These are phyloP conservation scores for Colletotrichum incanum DNA, from an alignment of 2,329 filamentous ascomycete species.

Conservation along the genomic window DNA sequence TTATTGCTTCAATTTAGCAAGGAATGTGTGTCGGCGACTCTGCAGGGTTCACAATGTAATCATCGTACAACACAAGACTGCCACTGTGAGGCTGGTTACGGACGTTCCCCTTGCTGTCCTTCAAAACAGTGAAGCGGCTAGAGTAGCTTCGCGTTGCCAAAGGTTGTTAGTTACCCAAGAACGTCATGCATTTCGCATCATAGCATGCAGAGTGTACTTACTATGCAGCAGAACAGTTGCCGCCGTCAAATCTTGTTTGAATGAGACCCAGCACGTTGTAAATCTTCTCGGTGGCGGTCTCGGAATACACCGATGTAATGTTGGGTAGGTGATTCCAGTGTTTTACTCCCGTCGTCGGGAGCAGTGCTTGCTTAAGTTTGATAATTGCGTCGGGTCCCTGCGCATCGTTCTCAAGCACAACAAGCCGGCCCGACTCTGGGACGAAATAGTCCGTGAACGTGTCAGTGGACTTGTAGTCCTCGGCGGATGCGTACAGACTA, in stretches of 20 bases:
- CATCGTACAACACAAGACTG: slow-evolving; percentile 28
- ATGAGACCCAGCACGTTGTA: slow-evolving; percentile 28
- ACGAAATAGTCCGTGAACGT: slow-evolving; percentile 36
- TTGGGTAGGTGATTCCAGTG: slow-evolving; percentile 36
- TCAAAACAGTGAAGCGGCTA: slow-evolving; percentile 28
- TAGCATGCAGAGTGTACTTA: neutral
- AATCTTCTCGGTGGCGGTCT: slow-evolving; percentile 19
- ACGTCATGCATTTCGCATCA: neutral
- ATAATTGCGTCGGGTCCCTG: slow-evolving; percentile 10
- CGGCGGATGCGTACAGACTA: slow-evolving; percentile 28
- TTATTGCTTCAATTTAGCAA: neutral
- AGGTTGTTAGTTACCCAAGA: neutral
- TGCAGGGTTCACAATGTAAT: slow-evolving; percentile 21
- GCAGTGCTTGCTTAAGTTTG: slow-evolving; percentile 28
- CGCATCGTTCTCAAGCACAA: slow-evolving; percentile 27
- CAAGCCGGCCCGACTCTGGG: slow-evolving; percentile 16
- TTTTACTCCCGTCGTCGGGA: slow-evolving; percentile 26
- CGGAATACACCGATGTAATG: slow-evolving; percentile 25
- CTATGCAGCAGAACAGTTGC: slow-evolving; percentile 31
- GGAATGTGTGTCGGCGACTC: slow-evolving; percentile 27
- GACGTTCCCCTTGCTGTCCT: slow-evolving; percentile 19
- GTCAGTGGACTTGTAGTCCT: slow-evolving; percentile 26
- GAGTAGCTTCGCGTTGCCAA: slow-evolving; percentile 14
- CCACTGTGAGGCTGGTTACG: slow-evolving; percentile 22
- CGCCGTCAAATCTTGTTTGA: slow-evolving; percentile 11